A percentile compares a stretch with the other conserved stretches of the same genome.
phyloP scores from a whole-genome alignment of 176 grass and related monocot species.

The Avena insularis region DNA sequence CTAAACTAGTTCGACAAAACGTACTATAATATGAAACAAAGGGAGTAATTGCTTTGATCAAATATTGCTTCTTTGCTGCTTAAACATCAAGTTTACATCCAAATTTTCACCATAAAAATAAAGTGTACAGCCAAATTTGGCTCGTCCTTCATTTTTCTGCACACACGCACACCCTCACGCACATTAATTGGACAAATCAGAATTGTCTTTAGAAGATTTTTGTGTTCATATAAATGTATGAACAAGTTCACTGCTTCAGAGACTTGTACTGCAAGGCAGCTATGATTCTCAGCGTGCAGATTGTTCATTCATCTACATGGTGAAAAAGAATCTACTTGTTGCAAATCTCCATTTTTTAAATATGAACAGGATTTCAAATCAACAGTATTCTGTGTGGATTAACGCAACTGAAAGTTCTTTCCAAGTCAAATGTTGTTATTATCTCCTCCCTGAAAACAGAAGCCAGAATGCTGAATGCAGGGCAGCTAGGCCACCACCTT shows the following conservation, averaged over 20 bases:
- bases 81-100: not conserved
- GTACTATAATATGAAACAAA: too few species aligned
- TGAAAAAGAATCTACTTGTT: not conserved
- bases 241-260: too few species aligned
- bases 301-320: conserved; percentile 6
- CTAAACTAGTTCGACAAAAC: too few species aligned
- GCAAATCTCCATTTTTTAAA: conserved; percentile 6
- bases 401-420: conserved; percentile 21
- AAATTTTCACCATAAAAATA: too few species aligned
- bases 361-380: conserved; percentile 8
- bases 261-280: too few species aligned
- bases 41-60: too few species aligned
- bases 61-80: not conserved
- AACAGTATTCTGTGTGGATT: not conserved
- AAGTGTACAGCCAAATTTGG: not conserved
- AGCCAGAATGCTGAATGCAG: not conserved
- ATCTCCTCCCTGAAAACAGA: not conserved
- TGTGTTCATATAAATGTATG: too few species aligned
- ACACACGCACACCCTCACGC: too few species aligned
- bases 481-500: conserved; percentile 29
- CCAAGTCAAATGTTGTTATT: not conserved
- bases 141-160: not conserved
- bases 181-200: too few species aligned
- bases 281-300: too few species aligned
- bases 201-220: too few species aligned